Conservation (phyloP, 2,329 filamentous ascomycete species). For the Colletotrichum australisinense region DNA sequence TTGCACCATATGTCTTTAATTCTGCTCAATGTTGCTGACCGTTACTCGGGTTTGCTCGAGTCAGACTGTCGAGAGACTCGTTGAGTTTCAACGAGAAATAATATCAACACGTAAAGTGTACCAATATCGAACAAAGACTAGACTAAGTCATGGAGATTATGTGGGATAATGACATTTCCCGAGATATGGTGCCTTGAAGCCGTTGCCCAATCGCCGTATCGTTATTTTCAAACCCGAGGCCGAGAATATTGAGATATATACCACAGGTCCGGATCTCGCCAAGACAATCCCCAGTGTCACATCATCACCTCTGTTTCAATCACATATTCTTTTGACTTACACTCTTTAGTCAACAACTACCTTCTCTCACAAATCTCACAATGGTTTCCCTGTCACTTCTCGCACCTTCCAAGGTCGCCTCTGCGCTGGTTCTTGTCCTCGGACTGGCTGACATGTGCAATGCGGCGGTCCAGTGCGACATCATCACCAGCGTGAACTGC, state of each 20-base stretch:
- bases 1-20: too few species aligned
- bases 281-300: neutral
- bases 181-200: neutral
- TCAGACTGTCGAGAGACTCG: neutral
- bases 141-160: neutral
- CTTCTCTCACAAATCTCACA: neutral
- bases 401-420: neutral
- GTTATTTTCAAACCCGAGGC: neutral
- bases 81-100: neutral
- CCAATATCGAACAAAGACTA: neutral
- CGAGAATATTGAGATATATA: neutral
- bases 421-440: neutral
- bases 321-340: too few species aligned
- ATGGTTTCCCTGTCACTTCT: conserved; percentile 5
- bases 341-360: neutral
- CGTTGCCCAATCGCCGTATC: neutral
- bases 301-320: neutral
- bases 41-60: neutral
- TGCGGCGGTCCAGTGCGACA: neutral
- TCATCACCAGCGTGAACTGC: neutral
- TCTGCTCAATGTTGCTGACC: too few species aligned
- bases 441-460: conserved; percentile 2
- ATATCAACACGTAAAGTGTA: neutral
- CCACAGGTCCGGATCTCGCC: neutral
- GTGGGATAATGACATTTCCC: neutral